A percentile compares a stretch with the other conserved stretches of the same genome.
Evolutionary conservation across 768 basidiomycete species (phyloP).

Genomic region (Kwoniella newhampshirensis): DNA sequence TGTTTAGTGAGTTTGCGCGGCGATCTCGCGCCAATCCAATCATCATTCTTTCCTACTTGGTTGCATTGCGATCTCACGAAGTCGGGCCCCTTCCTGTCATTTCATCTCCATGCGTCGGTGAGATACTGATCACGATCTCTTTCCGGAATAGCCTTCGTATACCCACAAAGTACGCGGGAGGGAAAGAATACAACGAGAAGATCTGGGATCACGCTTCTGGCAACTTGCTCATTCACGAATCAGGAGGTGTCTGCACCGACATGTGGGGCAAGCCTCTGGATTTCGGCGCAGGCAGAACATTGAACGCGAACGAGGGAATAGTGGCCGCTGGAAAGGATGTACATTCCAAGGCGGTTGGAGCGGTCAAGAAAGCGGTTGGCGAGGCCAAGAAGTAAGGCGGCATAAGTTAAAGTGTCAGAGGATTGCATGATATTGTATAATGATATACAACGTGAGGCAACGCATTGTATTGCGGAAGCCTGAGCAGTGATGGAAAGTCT

Average conservation of each 20-base stretch:
- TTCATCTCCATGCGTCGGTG: constrained; percentile 69
- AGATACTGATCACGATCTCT: constrained; percentile 54
- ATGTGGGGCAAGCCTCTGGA: constrained; percentile 74
- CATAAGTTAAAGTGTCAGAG: too few species aligned
- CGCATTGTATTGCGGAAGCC: too few species aligned
- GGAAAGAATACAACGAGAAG: constrained; percentile 78
- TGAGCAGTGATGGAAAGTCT: too few species aligned
- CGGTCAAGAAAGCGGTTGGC: constrained; percentile 64
- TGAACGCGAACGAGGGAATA: constrained; percentile 83
- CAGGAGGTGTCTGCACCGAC: constrained; percentile 84
- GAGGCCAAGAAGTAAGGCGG: constrained; percentile 34
- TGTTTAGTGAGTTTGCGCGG: constrained; percentile 44
- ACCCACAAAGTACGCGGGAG: constrained; percentile 54
- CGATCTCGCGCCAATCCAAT: not conserved
- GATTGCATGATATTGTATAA: too few species aligned
- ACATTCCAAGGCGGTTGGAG: constrained; percentile 69
- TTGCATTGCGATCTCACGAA: too few species aligned
- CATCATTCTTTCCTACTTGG: too few species aligned
- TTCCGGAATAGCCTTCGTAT: constrained; percentile 53
- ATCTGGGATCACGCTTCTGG: constrained; percentile 99
- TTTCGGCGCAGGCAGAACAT: constrained; percentile 80
- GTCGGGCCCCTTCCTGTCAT: not conserved
- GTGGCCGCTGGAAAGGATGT: constrained; percentile 74
- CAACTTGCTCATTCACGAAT: constrained; percentile 76
- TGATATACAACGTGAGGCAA: constrained; percentile 9